A percentile compares a stretch with the other conserved stretches of the same genome.
Evolutionary conservation across 805 yeast genomes (phyloP).

Genomic region (Nakazawaea peltata): DNA sequence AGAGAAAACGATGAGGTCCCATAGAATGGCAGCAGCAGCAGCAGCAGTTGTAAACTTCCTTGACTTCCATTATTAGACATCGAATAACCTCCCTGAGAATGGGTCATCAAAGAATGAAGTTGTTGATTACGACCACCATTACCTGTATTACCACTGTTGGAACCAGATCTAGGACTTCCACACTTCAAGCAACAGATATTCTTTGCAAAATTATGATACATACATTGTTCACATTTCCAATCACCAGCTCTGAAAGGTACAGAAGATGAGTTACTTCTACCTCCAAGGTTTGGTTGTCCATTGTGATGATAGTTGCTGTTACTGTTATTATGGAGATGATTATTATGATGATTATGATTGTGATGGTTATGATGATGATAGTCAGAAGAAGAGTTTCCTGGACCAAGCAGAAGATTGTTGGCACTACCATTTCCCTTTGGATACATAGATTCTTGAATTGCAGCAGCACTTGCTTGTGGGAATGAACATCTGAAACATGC

Average conservation of each 20-base stretch:
- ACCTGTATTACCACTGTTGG: too few species aligned
- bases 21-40: too few species aligned
- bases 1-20: too few species aligned
- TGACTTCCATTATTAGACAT: too few species aligned
- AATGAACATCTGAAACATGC: constrained; percentile 91
- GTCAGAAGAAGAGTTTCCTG: constrained; percentile 12
- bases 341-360: constrained; percentile 10
- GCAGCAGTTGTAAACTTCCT: constrained; percentile 1
- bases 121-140: too few species aligned
- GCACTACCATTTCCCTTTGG: constrained; percentile 13
- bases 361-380: constrained; percentile 6
- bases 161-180: constrained; percentile 54
- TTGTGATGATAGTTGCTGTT: constrained; percentile 12
- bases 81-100: too few species aligned
- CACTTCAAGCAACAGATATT: constrained; percentile 82
- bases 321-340: constrained; percentile 9
- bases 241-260: constrained; percentile 98
- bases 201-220: constrained; percentile 89
- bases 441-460: constrained; percentile 57
- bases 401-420: constrained; percentile 10
- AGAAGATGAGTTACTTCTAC: constrained; percentile 23
- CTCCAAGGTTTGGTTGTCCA: constrained; percentile 12
- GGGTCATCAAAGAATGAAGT: too few species aligned
- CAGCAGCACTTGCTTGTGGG: constrained; percentile 69
- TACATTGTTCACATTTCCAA: constrained; percentile 88